Percentiles rank a stretch among this genome's conserved stretches.
Evolutionary conservation across 805 yeast species (phyloP).

Genomic region (Yarrowia divulgata): DNA sequence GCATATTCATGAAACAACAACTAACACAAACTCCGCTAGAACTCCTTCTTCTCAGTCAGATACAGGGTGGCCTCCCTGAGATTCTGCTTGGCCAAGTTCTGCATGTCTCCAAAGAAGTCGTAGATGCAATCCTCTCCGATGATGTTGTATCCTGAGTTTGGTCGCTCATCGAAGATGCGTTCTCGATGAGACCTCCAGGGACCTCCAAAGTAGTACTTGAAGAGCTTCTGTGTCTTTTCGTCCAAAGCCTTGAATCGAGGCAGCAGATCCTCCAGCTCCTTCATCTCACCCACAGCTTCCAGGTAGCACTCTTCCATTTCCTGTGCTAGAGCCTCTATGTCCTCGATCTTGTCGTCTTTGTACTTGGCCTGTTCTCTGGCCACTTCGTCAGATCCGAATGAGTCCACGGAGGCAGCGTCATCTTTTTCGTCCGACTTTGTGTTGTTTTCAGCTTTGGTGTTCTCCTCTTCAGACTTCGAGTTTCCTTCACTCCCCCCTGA

Average conservation of each 20-base stretch:
- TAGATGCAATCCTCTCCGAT: conserved; percentile 13
- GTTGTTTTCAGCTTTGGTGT: neutral
- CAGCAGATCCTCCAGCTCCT: conserved; percentile 4
- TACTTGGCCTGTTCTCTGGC: conserved; percentile 10
- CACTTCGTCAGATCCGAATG: conserved; percentile 3
- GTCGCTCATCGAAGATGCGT: neutral
- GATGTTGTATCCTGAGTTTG: neutral
- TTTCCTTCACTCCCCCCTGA: no score
- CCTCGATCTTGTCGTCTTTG: conserved; percentile 30
- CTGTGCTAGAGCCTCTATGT: neutral
- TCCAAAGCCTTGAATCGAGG: conserved; percentile 10
- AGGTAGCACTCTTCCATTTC: conserved; percentile 26
- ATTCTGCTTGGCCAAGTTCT: conserved; percentile 24
- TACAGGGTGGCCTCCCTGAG: conserved; percentile 4
- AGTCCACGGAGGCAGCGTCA: conserved; percentile 3
- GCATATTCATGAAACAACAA: neutral
- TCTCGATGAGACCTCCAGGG: conserved; percentile 32
- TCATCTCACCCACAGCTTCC: conserved; percentile 7
- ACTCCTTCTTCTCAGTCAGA: conserved; percentile 10
- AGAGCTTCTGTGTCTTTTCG: conserved; percentile 16
- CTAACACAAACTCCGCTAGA: no score
- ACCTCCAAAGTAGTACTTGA: conserved; percentile 23
- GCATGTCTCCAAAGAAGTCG: conserved; percentile 7
- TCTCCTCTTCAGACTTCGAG: no score
- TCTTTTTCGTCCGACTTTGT: neutral